Evolutionary conservation across 768 basidiomycete genomes (phyloP).

Genomic region (Mycena alexandri): DNA sequence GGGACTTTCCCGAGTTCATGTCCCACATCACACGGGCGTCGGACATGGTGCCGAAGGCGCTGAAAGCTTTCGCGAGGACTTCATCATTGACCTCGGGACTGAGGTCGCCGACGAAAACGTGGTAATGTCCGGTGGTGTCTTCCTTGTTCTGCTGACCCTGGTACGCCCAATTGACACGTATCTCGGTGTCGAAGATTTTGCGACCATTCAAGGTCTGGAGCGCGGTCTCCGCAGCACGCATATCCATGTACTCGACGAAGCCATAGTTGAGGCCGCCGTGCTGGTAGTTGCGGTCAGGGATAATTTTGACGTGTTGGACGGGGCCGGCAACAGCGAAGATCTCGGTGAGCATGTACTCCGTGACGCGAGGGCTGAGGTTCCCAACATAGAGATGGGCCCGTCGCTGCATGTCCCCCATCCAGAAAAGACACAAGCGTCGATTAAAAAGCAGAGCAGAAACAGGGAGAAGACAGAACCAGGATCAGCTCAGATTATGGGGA

Average conservation of each 20-base stretch:
- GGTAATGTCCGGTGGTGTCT: slow-evolving; percentile 96
- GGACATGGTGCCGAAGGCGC: slow-evolving; percentile 95
- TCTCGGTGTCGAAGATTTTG: slow-evolving; percentile 99
- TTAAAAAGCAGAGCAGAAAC: slow-evolving; percentile 40
- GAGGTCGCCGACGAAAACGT: slow-evolving; percentile 99
- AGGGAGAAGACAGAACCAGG: slow-evolving; percentile 40
- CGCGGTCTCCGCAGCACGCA: slow-evolving; percentile 99
- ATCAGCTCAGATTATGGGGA: slow-evolving; percentile 47
- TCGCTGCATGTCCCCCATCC: slow-evolving; percentile 62
- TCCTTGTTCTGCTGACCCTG: slow-evolving; percentile 99
- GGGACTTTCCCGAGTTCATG: slow-evolving; percentile 99
- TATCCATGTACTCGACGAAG: slow-evolving; percentile 99
- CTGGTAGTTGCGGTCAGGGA: slow-evolving; percentile 99
- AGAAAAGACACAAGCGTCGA: slow-evolving; percentile 42
- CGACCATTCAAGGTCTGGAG: slow-evolving; percentile 98
- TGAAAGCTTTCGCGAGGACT: slow-evolving; percentile 96
- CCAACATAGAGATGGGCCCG: slow-evolving; percentile 99
- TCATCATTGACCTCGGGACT: slow-evolving; percentile 99
- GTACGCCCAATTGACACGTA: slow-evolving; percentile 99
- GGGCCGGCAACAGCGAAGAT: slow-evolving; percentile 97
- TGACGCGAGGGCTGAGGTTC: slow-evolving; percentile 96
- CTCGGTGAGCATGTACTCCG: slow-evolving; percentile 99
- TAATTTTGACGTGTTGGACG: slow-evolving; percentile 99
- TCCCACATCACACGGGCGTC: slow-evolving; percentile 99
- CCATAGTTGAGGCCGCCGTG: slow-evolving; percentile 99